These are phyloP conservation scores for Cenchrus fungigraminus DNA, from an alignment of 176 grass and related monocot genomes.

Conservation along the genomic window DNA sequence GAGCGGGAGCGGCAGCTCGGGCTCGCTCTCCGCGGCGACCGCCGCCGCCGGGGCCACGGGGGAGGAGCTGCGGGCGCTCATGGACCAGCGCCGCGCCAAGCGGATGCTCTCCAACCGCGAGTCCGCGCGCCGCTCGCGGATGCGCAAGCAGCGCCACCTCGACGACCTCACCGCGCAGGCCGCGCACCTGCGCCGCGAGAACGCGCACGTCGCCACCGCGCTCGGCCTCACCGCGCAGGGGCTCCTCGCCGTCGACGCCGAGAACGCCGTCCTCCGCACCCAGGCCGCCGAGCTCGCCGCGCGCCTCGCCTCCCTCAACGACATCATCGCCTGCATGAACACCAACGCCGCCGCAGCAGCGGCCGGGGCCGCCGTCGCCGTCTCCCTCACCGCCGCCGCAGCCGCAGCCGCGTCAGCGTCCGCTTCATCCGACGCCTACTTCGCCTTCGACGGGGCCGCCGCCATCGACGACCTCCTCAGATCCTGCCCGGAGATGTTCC, in stretches of 20 bases:
- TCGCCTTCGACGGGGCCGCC: slow-evolving; percentile 39
- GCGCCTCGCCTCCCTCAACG: slow-evolving; percentile 71
- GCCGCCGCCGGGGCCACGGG: slow-evolving; percentile 49
- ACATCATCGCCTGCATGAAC: slow-evolving; percentile 74
- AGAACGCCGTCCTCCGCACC: slow-evolving; percentile 90
- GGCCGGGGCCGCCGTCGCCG: slow-evolving; percentile 26
- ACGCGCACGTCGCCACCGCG: slow-evolving; percentile 60
- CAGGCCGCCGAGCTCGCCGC: slow-evolving; percentile 71
- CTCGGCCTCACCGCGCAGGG: slow-evolving; percentile 68
- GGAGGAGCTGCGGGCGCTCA: slow-evolving; percentile 64
- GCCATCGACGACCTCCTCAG: slow-evolving; percentile 48
- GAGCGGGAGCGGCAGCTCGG: slow-evolving; percentile 58
- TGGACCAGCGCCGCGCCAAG: slow-evolving; percentile 75
- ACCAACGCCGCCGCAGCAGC: slow-evolving; percentile 22
- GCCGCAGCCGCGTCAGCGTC: neutral
- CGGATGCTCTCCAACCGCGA: slow-evolving; percentile 94
- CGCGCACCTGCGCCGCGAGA: slow-evolving; percentile 72
- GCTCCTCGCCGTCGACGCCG: slow-evolving; percentile 66
- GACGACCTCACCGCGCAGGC: slow-evolving; percentile 78
- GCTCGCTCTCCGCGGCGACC: slow-evolving; percentile 48
- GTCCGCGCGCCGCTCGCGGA: slow-evolving; percentile 82
- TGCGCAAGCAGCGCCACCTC: slow-evolving; percentile 93
- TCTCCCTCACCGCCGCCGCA: slow-evolving; percentile 12
- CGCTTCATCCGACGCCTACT: slow-evolving; percentile 22
- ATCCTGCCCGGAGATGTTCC: slow-evolving; percentile 71